Conservation (phyloP, 2,329 filamentous ascomycete genomes). For the Leptographium radiaticola region DNA sequence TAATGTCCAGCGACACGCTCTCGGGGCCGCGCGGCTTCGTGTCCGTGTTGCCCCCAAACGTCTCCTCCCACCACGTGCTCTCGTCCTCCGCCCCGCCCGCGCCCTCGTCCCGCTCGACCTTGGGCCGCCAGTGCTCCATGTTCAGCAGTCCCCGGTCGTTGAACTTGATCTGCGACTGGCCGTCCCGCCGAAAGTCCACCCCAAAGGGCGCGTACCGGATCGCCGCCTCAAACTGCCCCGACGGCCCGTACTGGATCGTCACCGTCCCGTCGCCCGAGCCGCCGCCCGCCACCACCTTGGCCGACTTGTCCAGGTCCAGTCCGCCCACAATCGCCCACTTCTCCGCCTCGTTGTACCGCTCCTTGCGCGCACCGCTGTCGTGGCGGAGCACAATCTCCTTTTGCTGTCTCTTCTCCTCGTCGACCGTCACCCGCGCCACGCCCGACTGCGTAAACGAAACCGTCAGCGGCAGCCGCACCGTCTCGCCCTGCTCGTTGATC, state of each 20-base stretch:
- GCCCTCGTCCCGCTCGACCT: constrained; percentile 50
- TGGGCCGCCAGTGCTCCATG: constrained; percentile 87
- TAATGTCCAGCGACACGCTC: constrained; percentile 80
- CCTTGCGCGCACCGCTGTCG: constrained; percentile 71
- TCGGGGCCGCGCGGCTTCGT: constrained; percentile 91
- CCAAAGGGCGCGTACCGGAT: constrained; percentile 74
- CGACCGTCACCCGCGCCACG: constrained; percentile 72
- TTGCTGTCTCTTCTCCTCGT: constrained; percentile 82
- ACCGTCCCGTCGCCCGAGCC: constrained; percentile 50
- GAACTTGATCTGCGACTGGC: constrained; percentile 68
- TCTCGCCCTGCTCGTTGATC: constrained; percentile 49
- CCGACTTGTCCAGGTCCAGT: constrained; percentile 56
- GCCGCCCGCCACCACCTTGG: constrained; percentile 55
- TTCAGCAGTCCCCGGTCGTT: constrained; percentile 88
- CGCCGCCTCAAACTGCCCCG: constrained; percentile 64
- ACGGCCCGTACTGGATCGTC: constrained; percentile 69
- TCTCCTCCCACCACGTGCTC: constrained; percentile 96
- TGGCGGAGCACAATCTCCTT: constrained; percentile 81
- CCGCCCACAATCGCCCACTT: constrained; percentile 80
- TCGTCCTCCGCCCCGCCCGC: constrained; percentile 50
- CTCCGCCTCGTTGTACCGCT: constrained; percentile 86
- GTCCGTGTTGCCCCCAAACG: constrained; percentile 90
- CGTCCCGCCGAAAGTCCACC: constrained; percentile 78
- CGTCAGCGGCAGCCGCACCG: constrained; percentile 67
- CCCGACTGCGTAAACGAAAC: constrained; percentile 86